Evolutionary conservation across 1,284 basidiomycete genomes (phyloP).

Genomic region (Prillingera fragicola): DNA sequence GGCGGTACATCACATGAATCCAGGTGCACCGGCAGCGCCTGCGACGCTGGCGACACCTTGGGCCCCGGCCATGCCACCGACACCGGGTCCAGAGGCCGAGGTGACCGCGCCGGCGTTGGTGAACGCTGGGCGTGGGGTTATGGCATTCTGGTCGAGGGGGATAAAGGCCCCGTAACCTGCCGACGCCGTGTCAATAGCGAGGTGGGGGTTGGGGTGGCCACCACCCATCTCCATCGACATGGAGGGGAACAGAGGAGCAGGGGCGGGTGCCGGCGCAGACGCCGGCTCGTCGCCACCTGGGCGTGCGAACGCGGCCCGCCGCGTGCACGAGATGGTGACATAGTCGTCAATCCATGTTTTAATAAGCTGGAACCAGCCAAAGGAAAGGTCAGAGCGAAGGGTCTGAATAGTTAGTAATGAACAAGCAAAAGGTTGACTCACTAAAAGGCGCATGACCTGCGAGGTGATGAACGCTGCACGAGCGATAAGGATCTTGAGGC

Average conservation of each 20-base stretch:
- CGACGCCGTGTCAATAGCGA: conserved; percentile 17
- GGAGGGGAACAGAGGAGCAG: background rate
- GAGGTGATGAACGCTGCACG: conserved; percentile 35
- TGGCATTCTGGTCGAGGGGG: conserved; percentile 13
- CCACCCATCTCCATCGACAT: background rate
- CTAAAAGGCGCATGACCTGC: conserved; percentile 35
- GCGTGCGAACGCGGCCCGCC: conserved; percentile 26
- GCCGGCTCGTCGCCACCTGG: background rate
- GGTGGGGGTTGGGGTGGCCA: conserved; percentile 4
- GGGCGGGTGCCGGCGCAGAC: background rate
- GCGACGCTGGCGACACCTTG: too few relatives aligned
- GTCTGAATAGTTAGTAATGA: conserved; percentile 20
- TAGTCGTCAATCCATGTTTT: conserved; percentile 46
- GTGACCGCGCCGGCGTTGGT: conserved; percentile 9
- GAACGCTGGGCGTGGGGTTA: conserved; percentile 18
- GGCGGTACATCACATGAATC: too few relatives aligned
- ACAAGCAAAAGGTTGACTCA: conserved; percentile 10
- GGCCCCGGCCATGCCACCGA: conserved; percentile 9
- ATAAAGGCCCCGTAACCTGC: conserved; percentile 10
- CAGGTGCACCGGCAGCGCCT: too few relatives aligned
- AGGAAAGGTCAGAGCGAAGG: conserved; percentile 32
- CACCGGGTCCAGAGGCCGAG: conserved; percentile 7
- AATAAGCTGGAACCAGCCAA: conserved; percentile 41
- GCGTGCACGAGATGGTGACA: conserved; percentile 28
- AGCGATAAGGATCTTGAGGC: conserved; percentile 16